These are phyloP conservation scores for Botrytis fabae DNA, from an alignment of 2,329 filamentous ascomycete species.

Conservation along the genomic window DNA sequence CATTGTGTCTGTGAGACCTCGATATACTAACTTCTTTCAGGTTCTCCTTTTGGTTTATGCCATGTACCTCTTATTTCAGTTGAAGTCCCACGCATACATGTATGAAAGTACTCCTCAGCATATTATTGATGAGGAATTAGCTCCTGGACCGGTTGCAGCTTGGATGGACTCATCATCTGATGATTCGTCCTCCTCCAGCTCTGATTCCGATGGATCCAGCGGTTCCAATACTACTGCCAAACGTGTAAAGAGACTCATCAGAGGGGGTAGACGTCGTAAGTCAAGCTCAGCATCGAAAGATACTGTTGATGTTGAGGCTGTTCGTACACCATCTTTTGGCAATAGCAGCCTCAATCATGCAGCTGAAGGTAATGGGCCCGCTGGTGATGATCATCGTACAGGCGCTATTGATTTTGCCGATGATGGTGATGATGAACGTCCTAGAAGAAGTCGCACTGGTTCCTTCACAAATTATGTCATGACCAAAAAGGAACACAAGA, in stretches of 20 bases:
- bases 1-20: not conserved
- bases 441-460: slow-evolving; percentile 33
- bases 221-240: slow-evolving; percentile 73
- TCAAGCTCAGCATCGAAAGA: slow-evolving; percentile 72
- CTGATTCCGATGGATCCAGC: slow-evolving; percentile 68
- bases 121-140: slow-evolving; percentile 87
- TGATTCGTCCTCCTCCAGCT: slow-evolving; percentile 59
- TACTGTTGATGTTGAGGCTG: slow-evolving; percentile 43
- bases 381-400: slow-evolving; percentile 35
- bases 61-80: slow-evolving; percentile 83
- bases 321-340: slow-evolving; percentile 46
- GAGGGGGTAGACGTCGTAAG: slow-evolving; percentile 63
- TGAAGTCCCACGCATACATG: slow-evolving; percentile 89
- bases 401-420: slow-evolving; percentile 51
- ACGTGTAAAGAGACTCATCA: slow-evolving; percentile 74
- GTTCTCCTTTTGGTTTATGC: slow-evolving; percentile 79
- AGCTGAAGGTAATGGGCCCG: slow-evolving; percentile 30
- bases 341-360: slow-evolving; percentile 35
- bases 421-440: slow-evolving; percentile 53
- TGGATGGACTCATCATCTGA: slow-evolving; percentile 69
- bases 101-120: slow-evolving; percentile 91
- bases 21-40: slow-evolving; percentile 42
- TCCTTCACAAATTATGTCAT: slow-evolving; percentile 33
- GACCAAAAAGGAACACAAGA: slow-evolving; percentile 42
- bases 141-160: slow-evolving; percentile 78